A percentile compares a stretch with the other conserved stretches of the same genome.
Evolutionary conservation across 441 rosid genomes (phyloP).

Genomic region (Mallotus repandus): DNA sequence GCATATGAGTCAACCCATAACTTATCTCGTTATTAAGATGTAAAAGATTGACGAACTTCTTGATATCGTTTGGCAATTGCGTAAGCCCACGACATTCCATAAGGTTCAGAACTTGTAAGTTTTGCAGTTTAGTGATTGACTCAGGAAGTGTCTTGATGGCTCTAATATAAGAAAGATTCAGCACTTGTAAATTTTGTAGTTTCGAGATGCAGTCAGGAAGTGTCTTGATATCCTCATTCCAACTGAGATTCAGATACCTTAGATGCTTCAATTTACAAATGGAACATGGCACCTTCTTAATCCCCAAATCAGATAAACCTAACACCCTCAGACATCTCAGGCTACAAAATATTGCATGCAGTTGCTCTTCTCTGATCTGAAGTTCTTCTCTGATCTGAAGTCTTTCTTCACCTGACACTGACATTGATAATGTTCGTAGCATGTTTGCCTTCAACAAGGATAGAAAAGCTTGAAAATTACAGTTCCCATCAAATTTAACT

Average conservation of each 20-base stretch:
- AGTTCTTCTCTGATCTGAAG: background rate
- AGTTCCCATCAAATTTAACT: background rate
- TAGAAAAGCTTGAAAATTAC: background rate
- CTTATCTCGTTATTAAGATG: conserved; percentile 17
- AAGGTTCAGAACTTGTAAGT: conserved; percentile 15
- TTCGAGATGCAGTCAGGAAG: conserved; percentile 2
- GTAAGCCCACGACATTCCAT: background rate
- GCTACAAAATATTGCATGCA: background rate
- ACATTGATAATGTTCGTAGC: background rate
- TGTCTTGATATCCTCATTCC: background rate
- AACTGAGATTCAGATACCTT: conserved; percentile 9
- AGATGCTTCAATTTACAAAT: conserved; percentile 11
- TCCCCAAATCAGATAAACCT: background rate
- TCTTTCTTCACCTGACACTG: background rate
- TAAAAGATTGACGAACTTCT: conserved; percentile 19
- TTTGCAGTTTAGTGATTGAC: background rate
- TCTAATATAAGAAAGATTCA: background rate
- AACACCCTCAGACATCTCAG: conserved; percentile 19
- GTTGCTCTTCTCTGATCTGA: no score
- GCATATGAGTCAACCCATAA: conserved; percentile 19
- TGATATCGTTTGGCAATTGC: conserved; percentile 20
- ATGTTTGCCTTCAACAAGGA: background rate
- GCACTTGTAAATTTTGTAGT: conserved; percentile 1
- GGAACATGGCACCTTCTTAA: background rate
- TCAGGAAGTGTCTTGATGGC: background rate